Evolutionary conservation across 345 rosid genomes (phyloP), one percentile per base, ranked within the genome.

Genomic region (Euphorbia lathyris): DNA sequence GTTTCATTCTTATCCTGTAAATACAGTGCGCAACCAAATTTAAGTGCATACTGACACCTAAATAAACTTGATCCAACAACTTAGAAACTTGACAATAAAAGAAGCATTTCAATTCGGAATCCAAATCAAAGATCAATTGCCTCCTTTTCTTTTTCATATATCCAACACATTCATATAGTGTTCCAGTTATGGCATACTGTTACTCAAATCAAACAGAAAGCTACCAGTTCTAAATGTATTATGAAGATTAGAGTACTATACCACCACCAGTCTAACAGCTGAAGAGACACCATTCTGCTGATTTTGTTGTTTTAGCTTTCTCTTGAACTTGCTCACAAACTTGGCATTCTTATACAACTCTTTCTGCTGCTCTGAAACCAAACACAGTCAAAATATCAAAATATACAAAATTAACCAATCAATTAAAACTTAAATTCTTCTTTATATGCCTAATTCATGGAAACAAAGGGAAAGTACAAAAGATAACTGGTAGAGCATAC

Each of bases 321-420:
- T 87, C 84, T 78, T 85, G 67, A 81, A 94, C 86, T 86, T 88
- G 81, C 84, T 84, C 45, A 91, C 86, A 66, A 67, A 78, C 78
- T 91, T 93, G 0, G 92, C 98, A 79, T 91, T 93, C 82, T 87
- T 88, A 71, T 88, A 91, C 76, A 87, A 88, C 47, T 91, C 98
- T 57, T 82, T 86, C 40, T 83, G 84, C 78, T 86, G 83, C 78
- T 91, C 97, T 90, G 82, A 32, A 63, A 50, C 8, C 50, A 67
- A 73, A 63, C 38, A 29, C 1, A 17, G 30, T 19, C 10, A 9
- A 16, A 57, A 3, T 45, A 14, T n/a, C 17, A 65, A 65, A 2
- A 62, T 29, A 38, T 62, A 9, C 27, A 51, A 7, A 25, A 38
- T 5, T 7, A 38, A 45, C 17, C 25, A 12, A 50, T 34, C 7